phyloP scores from a whole-genome alignment of 257 asterid species.

The Solanum pinnatisectum region DNA sequence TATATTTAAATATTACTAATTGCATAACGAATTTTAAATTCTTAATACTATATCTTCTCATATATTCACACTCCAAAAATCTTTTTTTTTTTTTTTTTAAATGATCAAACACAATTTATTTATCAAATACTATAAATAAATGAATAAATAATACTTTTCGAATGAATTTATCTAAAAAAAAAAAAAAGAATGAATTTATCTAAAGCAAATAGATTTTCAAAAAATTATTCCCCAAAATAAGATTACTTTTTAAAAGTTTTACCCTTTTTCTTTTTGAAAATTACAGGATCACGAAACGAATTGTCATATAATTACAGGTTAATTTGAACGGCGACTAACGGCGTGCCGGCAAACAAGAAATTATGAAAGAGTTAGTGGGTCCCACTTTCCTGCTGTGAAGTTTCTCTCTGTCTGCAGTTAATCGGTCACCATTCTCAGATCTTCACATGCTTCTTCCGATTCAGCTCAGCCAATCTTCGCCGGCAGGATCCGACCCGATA shows the following conservation, averaged over 20 bases:
- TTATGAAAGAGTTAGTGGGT: not conserved
- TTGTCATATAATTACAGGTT: not conserved
- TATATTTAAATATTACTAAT: not conserved
- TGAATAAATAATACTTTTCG: not conserved
- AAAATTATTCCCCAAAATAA: not conserved
- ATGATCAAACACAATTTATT: not conserved
- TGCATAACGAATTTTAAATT: not conserved
- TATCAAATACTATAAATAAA: not conserved
- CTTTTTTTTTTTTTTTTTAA: no score
- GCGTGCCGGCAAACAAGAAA: not conserved
- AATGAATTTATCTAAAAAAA: not conserved
- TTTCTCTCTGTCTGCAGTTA: not conserved
- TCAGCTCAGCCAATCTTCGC: not conserved
- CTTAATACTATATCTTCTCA: not conserved
- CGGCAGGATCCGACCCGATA: not conserved
- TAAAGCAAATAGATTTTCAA: not conserved
- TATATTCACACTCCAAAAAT: not conserved
- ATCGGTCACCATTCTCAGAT: slow-evolving; percentile 5
- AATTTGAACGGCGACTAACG: not conserved
- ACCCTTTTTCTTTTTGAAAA: not conserved
- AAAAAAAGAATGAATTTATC: not conserved
- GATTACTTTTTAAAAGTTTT: not conserved
- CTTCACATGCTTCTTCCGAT: not conserved
- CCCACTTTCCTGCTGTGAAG: not conserved
- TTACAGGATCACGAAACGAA: not conserved